Conservation (phyloP, 1,284 basidiomycete species). For the Austroboletus rostrupii region DNA sequence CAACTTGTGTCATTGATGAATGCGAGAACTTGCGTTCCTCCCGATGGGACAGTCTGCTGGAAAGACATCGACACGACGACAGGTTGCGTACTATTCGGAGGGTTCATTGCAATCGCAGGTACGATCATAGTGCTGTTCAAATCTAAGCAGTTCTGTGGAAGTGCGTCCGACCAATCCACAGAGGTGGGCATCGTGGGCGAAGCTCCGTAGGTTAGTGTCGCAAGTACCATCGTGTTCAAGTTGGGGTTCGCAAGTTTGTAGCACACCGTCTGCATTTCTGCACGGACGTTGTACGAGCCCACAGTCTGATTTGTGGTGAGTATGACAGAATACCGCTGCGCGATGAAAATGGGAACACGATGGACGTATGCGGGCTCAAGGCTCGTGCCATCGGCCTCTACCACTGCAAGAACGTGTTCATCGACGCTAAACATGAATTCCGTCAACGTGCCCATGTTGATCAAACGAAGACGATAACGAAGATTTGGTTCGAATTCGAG, state of each 20-base stretch:
- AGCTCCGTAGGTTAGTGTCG: conserved; percentile 26
- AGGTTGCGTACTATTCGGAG: conserved; percentile 26
- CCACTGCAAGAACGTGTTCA: conserved; percentile 25
- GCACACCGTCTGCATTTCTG: conserved; percentile 28
- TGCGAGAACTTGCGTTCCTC: conserved; percentile 25
- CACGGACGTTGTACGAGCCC: conserved; percentile 32
- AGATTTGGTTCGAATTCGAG: conserved; percentile 27
- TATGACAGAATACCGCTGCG: conserved; percentile 31
- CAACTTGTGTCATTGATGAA: conserved; percentile 30
- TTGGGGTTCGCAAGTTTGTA: conserved; percentile 31
- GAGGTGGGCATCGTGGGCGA: conserved; percentile 21
- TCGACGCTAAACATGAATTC: conserved; percentile 32
- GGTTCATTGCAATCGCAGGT: conserved; percentile 22
- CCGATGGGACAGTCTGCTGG: conserved; percentile 29
- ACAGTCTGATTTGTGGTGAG: conserved; percentile 30
- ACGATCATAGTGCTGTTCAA: conserved; percentile 30
- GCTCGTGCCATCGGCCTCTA: conserved; percentile 31
- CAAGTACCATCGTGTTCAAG: conserved; percentile 30
- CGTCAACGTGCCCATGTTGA: conserved; percentile 31
- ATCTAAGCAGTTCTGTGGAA: conserved; percentile 23
- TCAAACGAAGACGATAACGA: conserved; percentile 30
- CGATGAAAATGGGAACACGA: conserved; percentile 29
- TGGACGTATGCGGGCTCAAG: conserved; percentile 26
- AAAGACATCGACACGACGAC: conserved; percentile 25
- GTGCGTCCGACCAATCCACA: conserved; percentile 26